Conservation (phyloP, 768 basidiomycete genomes). For the Galerina sulciceps region DNA sequence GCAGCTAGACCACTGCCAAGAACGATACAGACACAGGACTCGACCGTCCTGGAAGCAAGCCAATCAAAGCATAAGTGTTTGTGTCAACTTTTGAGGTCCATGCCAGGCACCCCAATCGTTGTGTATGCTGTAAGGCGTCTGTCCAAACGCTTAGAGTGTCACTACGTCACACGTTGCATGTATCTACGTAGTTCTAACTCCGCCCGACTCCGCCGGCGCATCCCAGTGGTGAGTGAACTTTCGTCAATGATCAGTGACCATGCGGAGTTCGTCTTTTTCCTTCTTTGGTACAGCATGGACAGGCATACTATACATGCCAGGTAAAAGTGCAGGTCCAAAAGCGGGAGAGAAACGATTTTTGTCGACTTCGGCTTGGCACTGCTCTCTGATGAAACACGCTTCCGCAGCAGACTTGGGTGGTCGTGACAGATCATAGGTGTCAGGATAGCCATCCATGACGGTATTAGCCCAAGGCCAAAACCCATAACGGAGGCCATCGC, state of each 20-base stretch:
- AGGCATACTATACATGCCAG: slow-evolving; percentile 28
- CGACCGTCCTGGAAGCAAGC: too few relatives aligned
- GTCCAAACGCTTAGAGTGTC: too few relatives aligned
- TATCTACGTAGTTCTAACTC: too few relatives aligned
- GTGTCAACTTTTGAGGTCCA: too few relatives aligned
- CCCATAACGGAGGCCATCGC: slow-evolving; percentile 31
- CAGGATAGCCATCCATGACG: slow-evolving; percentile 16
- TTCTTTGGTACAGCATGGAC: slow-evolving; percentile 40
- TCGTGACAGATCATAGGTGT: slow-evolving; percentile 18
- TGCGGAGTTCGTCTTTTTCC: slow-evolving; percentile 19
- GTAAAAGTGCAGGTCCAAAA: slow-evolving; percentile 35
- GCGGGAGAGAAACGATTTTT: slow-evolving; percentile 23
- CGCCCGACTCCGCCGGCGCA: too few relatives aligned
- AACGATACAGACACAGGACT: too few relatives aligned
- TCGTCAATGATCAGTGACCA: slow-evolving; percentile 36
- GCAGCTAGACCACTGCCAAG: too few relatives aligned
- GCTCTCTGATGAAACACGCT: slow-evolving; percentile 23
- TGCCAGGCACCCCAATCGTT: too few relatives aligned
- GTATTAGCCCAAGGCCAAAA: slow-evolving; percentile 50
- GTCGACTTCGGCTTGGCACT: slow-evolving; percentile 24
- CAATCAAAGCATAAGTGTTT: too few relatives aligned
- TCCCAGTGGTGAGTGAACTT: too few relatives aligned
- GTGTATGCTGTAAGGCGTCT: too few relatives aligned
- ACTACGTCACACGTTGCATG: too few relatives aligned
- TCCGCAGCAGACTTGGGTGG: slow-evolving; percentile 12